phyloP scores from a whole-genome alignment of 1,284 basidiomycete genomes.

The Irpex sp. region DNA sequence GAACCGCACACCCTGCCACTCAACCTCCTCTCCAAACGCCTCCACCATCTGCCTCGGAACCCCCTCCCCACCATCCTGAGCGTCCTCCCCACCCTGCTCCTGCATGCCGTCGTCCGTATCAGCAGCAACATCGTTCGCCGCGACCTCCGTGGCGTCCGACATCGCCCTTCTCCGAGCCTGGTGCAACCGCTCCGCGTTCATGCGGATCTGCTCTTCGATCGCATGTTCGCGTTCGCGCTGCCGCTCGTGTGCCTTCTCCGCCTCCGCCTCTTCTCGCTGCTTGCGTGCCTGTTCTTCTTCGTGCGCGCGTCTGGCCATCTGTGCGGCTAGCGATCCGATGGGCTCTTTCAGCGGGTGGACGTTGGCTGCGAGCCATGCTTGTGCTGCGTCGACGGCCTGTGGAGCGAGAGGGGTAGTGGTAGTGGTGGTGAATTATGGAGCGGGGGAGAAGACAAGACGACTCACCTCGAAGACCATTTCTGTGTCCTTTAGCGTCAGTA shows the following conservation, averaged over 20 bases:
- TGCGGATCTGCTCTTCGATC: conserved; percentile 58
- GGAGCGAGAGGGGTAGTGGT: not conserved
- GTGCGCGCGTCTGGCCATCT: conserved; percentile 66
- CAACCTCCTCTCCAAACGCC: conserved; percentile 51
- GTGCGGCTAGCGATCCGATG: conserved; percentile 61
- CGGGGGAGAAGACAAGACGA: not conserved
- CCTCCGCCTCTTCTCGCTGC: conserved; percentile 47
- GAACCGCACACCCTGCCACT: conserved; percentile 54
- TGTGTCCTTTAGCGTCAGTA: conserved; percentile 52
- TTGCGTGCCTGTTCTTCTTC: conserved; percentile 50
- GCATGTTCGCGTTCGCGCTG: conserved; percentile 44
- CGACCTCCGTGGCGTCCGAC: conserved; percentile 63
- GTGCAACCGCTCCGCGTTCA: conserved; percentile 51
- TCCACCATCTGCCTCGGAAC: conserved; percentile 41
- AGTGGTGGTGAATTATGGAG: not conserved
- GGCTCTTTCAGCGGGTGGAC: conserved; percentile 53
- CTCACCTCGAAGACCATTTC: conserved; percentile 72
- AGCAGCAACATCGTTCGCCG: conserved; percentile 37
- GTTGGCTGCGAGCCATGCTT: conserved; percentile 63
- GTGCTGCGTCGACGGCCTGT: conserved; percentile 59
- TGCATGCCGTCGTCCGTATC: conserved; percentile 29
- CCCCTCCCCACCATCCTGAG: not conserved
- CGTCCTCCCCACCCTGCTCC: not conserved
- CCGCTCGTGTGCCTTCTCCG: conserved; percentile 39
- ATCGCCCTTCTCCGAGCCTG: conserved; percentile 54